phyloP scores from a whole-genome alignment of 2,329 filamentous ascomycete genomes.

The Aspergillus hortae region DNA sequence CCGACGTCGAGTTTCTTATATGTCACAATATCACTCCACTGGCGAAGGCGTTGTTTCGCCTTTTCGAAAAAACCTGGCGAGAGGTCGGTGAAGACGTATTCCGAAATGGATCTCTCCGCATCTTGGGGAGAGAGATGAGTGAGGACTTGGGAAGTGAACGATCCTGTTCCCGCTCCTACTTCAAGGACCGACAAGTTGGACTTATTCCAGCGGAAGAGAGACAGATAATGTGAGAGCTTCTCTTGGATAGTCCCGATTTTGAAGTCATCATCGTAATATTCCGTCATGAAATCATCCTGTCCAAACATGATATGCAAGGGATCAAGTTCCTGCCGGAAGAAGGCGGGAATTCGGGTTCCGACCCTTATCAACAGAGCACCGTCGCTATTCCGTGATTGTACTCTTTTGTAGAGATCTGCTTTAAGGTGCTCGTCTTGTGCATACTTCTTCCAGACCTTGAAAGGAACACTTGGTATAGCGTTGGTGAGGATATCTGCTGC shows the following conservation, averaged over 20 bases:
- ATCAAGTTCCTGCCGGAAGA: conserved; percentile 27
- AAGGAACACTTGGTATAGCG: conserved; percentile 22
- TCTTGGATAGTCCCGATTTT: conserved; percentile 1
- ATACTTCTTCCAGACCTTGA: conserved; percentile 18
- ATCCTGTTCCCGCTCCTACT: conserved; percentile 30
- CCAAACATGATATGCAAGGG: conserved; percentile 34
- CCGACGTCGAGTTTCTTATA: conserved; percentile 24
- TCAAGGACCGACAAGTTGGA: conserved; percentile 16
- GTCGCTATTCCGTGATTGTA: conserved; percentile 23
- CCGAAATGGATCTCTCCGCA: background rate
- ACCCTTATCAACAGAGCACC: conserved; percentile 29
- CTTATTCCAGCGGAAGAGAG: background rate
- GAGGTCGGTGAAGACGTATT: conserved; percentile 19
- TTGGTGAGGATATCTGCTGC: conserved; percentile 15
- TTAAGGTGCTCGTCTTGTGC: conserved; percentile 18
- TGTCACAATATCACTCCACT: conserved; percentile 21
- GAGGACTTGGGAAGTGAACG: conserved; percentile 19
- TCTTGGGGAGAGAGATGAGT: background rate
- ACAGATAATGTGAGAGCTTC: background rate
- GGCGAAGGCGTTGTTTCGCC: conserved; percentile 22
- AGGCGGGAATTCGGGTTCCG: conserved; percentile 26
- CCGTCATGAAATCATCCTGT: conserved; percentile 27
- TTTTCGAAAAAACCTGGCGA: conserved; percentile 30
- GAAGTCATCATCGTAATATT: conserved; percentile 25
- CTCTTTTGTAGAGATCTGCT: conserved; percentile 17